These are phyloP conservation scores for Pythium scleroteichum DNA, from an alignment of 352 stramenopile species.

Conservation along the genomic window DNA sequence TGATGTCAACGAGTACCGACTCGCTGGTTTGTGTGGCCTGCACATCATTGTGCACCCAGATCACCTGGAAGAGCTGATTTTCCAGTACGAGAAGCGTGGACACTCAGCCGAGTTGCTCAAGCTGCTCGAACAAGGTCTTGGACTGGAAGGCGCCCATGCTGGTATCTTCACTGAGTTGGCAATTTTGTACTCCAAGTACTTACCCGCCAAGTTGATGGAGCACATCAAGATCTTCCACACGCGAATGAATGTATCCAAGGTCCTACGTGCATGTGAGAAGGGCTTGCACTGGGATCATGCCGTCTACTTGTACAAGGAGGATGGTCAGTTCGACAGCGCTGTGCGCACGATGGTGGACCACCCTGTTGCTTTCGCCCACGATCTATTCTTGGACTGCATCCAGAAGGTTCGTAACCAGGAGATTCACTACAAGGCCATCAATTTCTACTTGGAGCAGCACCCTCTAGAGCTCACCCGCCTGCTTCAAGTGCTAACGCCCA, in stretches of 20 bases:
- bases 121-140: slow-evolving; percentile 98
- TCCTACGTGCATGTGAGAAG: slow-evolving; percentile 97
- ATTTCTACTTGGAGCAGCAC: slow-evolving; percentile 98
- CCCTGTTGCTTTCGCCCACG: slow-evolving; percentile 95
- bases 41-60: slow-evolving; percentile 99
- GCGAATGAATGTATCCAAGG: slow-evolving; percentile 99
- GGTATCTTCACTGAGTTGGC: slow-evolving; percentile 99
- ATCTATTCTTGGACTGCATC: slow-evolving; percentile 99
- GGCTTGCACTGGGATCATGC: slow-evolving; percentile 98
- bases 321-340: slow-evolving; percentile 98
- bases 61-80: slow-evolving; percentile 99
- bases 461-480: slow-evolving; percentile 96
- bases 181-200: slow-evolving; percentile 99
- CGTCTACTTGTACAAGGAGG: slow-evolving; percentile 99
- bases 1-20: slow-evolving; percentile 97
- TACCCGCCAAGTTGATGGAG: slow-evolving; percentile 99
- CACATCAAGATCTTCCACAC: slow-evolving; percentile 99
- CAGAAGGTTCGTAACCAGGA: slow-evolving; percentile 99
- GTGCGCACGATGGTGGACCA: slow-evolving; percentile 99
- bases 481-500: slow-evolving; percentile 98
- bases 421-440: slow-evolving; percentile 99
- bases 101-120: slow-evolving; percentile 96
- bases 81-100: slow-evolving; percentile 98
- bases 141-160: slow-evolving; percentile 98
- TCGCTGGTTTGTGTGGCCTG: slow-evolving; percentile 97